Percentiles rank a stretch among this genome's conserved stretches.
These are phyloP conservation scores for Geotrichum reessii DNA, from an alignment of 1,139 yeast genomes.

Conservation along the genomic window DNA sequence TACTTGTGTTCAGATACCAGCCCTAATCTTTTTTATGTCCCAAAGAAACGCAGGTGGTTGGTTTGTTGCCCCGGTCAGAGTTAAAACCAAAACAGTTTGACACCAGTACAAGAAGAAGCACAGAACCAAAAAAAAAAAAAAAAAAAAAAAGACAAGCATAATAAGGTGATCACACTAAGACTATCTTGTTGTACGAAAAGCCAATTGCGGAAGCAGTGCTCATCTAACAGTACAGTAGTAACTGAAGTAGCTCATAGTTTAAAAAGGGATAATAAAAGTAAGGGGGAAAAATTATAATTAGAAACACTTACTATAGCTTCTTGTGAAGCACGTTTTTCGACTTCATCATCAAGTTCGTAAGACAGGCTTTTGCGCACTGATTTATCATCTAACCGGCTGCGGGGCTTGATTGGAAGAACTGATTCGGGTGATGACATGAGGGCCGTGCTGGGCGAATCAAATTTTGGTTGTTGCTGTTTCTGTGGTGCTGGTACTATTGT, in stretches of 20 bases:
- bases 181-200: neutral
- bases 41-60: constrained; percentile 2
- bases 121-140: neutral
- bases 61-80: neutral
- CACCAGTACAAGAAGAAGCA: neutral
- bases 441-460: neutral
- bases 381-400: neutral
- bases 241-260: neutral
- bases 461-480: neutral
- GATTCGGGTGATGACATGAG: neutral
- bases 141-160: neutral
- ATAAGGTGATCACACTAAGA: neutral
- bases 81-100: neutral
- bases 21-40: neutral
- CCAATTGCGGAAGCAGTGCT: neutral
- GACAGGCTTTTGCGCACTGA: constrained; percentile 5
- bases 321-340: constrained; percentile 7
- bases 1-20: neutral
- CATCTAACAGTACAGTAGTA: neutral
- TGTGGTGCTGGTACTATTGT: neutral
- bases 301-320: neutral
- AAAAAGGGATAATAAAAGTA: neutral
- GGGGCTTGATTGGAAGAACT: neutral
- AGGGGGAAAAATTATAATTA: neutral
- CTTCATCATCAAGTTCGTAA: constrained; percentile 8